Evolutionary conservation across 108 stramenopile species (phyloP).

Genomic region (Cylindrotheca closterium): DNA sequence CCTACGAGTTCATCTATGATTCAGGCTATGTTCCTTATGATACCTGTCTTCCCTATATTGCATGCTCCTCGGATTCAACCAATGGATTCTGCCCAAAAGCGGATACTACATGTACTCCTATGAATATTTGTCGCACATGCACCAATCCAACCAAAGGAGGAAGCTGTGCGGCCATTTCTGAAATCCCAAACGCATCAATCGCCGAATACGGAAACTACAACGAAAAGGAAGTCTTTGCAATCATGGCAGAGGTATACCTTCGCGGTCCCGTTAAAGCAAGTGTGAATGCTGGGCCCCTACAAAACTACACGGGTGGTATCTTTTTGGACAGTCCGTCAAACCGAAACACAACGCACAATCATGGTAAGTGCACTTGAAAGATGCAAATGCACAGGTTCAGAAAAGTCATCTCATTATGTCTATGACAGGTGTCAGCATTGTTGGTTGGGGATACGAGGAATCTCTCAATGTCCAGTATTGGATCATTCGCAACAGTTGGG

Average conservation of each 20-base stretch:
- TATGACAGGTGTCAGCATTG: conserved; percentile 57
- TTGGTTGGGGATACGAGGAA: conserved; percentile 82
- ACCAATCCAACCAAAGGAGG: conserved; percentile 39
- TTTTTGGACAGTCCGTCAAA: conserved; percentile 43
- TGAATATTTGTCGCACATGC: conserved; percentile 82
- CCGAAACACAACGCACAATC: conserved; percentile 35
- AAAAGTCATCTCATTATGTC: conserved; percentile 15
- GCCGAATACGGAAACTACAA: conserved; percentile 87
- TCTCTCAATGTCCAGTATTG: conserved; percentile 57
- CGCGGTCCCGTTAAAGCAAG: conserved; percentile 87
- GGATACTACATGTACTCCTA: conserved; percentile 64
- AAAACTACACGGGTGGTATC: conserved; percentile 68
- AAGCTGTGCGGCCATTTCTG: conserved; percentile 43
- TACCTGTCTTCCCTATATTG: conserved; percentile 81
- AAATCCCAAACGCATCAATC: conserved; percentile 82
- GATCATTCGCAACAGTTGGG: conserved; percentile 87
- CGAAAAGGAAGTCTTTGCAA: conserved; percentile 48
- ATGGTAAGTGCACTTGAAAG: conserved; percentile 44
- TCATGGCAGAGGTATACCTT: conserved; percentile 90
- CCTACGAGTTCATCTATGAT: conserved; percentile 65
- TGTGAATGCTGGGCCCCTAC: conserved; percentile 68
- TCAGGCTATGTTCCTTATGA: conserved; percentile 68
- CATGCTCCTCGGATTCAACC: conserved; percentile 75
- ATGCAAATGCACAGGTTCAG: too few species aligned
- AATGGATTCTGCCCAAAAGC: conserved; percentile 76